A percentile compares a stretch with the other conserved stretches of the same genome.
Evolutionary conservation across 805 yeast species (phyloP).

Genomic region (Hemisphaericaspora nanyangensis): DNA sequence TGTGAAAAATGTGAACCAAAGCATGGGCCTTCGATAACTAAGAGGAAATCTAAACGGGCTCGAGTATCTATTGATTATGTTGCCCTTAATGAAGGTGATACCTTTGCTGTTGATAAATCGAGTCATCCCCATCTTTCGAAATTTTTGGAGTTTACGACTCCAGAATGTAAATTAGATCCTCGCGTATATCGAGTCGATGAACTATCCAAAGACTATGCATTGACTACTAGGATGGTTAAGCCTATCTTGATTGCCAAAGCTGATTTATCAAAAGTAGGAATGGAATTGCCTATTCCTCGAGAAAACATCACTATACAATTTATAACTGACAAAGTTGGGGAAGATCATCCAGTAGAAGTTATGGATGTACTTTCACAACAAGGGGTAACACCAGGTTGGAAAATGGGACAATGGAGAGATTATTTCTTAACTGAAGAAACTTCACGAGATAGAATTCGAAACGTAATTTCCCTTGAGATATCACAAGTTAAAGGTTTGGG

Average conservation of each 20-base stretch:
- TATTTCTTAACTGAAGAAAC: constrained; percentile 49
- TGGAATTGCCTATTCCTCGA: constrained; percentile 47
- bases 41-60: constrained; percentile 53
- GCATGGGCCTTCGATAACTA: constrained; percentile 48
- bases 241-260: constrained; percentile 46
- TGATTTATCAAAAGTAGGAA: constrained; percentile 33
- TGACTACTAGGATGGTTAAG: constrained; percentile 25
- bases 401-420: constrained; percentile 66
- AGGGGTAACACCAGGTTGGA: constrained; percentile 60
- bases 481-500: constrained; percentile 52
- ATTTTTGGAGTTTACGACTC: constrained; percentile 23
- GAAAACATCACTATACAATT: constrained; percentile 48
- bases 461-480: constrained; percentile 80
- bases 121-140: constrained; percentile 50
- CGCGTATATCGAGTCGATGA: constrained; percentile 24
- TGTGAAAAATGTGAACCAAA: constrained; percentile 45
- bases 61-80: constrained; percentile 64
- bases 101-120: constrained; percentile 42
- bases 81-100: constrained; percentile 74
- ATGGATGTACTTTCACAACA: constrained; percentile 88
- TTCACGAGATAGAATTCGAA: constrained; percentile 62
- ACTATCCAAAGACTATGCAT: constrained; percentile 34
- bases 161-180: constrained; percentile 15
- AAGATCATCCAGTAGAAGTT: constrained; percentile 63
- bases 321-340: constrained; percentile 59